These are phyloP conservation scores for Mortierella antarctica DNA, from an alignment of 192 early-diverging fungal species.

Conservation along the genomic window DNA sequence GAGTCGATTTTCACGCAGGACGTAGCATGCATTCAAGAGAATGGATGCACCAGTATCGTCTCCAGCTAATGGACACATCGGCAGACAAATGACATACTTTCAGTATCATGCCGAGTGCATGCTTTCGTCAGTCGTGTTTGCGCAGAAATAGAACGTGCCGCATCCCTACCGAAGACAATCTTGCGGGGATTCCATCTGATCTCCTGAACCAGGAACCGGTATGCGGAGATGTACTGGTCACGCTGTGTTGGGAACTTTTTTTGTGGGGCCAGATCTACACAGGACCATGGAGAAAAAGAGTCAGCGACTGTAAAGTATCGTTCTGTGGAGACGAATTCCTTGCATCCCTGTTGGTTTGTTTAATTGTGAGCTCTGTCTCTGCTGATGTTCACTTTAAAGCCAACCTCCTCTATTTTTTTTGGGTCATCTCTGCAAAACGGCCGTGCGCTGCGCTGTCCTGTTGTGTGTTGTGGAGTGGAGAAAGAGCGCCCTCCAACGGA, in stretches of 20 bases:
- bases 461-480: not conserved
- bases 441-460: not conserved
- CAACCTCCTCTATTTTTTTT: not conserved
- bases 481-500: not conserved
- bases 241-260: conserved; percentile 49
- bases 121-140: too few species aligned
- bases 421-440: not conserved
- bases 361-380: not conserved
- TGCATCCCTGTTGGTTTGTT: too few species aligned
- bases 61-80: conserved; percentile 6
- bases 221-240: conserved; percentile 44
- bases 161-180: conserved; percentile 46
- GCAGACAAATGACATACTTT: not conserved
- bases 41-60: conserved; percentile 46
- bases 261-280: conserved; percentile 40
- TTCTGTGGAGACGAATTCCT: not conserved
- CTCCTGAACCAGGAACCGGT: conserved; percentile 46
- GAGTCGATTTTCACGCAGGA: conserved; percentile 28
- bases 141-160: too few species aligned
- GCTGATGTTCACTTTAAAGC: conserved; percentile 28
- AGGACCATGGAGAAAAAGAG: not conserved
- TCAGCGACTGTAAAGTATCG: not conserved
- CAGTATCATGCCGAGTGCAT: not conserved
- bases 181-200: conserved; percentile 51
- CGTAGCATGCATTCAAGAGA: conserved; percentile 37